Percentiles rank a stretch among this genome's conserved stretches.
phyloP scores from a whole-genome alignment of 1,284 basidiomycete genomes.

The Athelia psychrophila region DNA sequence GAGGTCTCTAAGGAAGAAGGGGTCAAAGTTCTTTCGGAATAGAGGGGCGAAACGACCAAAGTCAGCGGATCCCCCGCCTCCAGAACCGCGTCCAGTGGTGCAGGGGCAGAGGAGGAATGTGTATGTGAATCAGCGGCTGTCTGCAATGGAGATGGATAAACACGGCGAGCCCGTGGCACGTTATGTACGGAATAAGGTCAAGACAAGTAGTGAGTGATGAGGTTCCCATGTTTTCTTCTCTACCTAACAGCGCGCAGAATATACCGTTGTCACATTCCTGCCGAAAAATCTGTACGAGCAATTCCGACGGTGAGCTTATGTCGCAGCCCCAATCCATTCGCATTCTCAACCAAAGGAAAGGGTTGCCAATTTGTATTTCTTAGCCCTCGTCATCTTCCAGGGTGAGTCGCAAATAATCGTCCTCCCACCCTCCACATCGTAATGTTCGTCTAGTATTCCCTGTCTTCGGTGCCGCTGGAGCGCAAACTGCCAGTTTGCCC shows the following conservation, averaged over 20 bases:
- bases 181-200: slow-evolving; percentile 92
- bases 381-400: slow-evolving; percentile 82
- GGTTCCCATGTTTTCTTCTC: slow-evolving; percentile 4
- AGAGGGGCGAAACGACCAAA: slow-evolving; percentile 38
- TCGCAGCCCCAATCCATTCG: slow-evolving; percentile 1
- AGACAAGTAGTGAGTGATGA: slow-evolving; percentile 78
- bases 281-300: slow-evolving; percentile 95
- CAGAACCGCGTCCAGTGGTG: slow-evolving; percentile 25
- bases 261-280: slow-evolving; percentile 87
- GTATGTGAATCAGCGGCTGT: slow-evolving; percentile 74
- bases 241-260: slow-evolving; percentile 51
- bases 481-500: slow-evolving; percentile 84
- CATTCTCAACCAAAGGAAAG: slow-evolving; percentile 32
- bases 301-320: slow-evolving; percentile 66
- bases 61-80: slow-evolving; percentile 23
- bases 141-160: slow-evolving; percentile 62
- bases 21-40: slow-evolving; percentile 57
- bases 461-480: slow-evolving; percentile 86
- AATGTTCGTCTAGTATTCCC: slow-evolving; percentile 63
- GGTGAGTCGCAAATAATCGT: slow-evolving; percentile 37
- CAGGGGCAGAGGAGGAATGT: slow-evolving; percentile 67
- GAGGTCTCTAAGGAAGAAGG: slow-evolving; percentile 53
- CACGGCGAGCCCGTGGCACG: slow-evolving; percentile 75
- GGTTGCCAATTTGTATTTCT: slow-evolving; percentile 92
- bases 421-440: slow-evolving; percentile 7